These are phyloP conservation scores for Aspergillus eucalypticola DNA, from an alignment of 2,329 filamentous ascomycete genomes.

Conservation along the genomic window DNA sequence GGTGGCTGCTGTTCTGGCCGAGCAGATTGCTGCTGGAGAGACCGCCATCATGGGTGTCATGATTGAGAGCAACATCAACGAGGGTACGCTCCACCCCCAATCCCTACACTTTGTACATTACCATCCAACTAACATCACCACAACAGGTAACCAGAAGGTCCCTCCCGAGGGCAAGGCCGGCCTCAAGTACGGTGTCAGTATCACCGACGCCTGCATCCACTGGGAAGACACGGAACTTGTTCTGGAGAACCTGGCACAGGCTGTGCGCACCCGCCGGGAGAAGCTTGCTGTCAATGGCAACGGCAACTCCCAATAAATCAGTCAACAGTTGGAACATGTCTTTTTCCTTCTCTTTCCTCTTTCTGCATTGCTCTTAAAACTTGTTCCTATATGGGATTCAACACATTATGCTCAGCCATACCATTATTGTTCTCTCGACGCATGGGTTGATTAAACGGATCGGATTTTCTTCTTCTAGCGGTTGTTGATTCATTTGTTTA, in stretches of 20 bases:
- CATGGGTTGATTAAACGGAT: no score
- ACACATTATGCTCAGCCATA: no score
- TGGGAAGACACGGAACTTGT: slow-evolving; percentile 87
- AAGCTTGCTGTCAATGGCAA: slow-evolving; percentile 30
- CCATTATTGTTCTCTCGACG: no score
- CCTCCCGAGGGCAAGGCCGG: slow-evolving; percentile 80
- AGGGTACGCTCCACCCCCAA: slow-evolving; percentile 59
- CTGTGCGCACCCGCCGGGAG: slow-evolving; percentile 72
- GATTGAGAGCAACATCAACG: slow-evolving; percentile 97
- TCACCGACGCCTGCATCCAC: slow-evolving; percentile 94
- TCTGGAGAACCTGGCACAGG: slow-evolving; percentile 74
- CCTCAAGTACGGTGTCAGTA: slow-evolving; percentile 90
- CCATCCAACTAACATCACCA: slow-evolving; percentile 8
- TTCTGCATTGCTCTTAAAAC: no score
- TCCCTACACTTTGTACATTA: background rate
- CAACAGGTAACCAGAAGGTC: slow-evolving; percentile 76
- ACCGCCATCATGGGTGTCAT: slow-evolving; percentile 92
- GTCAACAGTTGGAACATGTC: no score
- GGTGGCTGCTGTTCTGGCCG: slow-evolving; percentile 77
- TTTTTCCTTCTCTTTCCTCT: no score
- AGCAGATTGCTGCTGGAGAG: slow-evolving; percentile 84
- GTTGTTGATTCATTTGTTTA: no score
- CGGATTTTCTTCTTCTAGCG: no score
- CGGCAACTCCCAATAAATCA: background rate
- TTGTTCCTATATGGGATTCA: no score